A percentile compares a stretch with the other conserved stretches of the same genome.
These are phyloP conservation scores for Coemansia sp. DNA, from an alignment of 192 early-diverging fungal species.

Conservation along the genomic window DNA sequence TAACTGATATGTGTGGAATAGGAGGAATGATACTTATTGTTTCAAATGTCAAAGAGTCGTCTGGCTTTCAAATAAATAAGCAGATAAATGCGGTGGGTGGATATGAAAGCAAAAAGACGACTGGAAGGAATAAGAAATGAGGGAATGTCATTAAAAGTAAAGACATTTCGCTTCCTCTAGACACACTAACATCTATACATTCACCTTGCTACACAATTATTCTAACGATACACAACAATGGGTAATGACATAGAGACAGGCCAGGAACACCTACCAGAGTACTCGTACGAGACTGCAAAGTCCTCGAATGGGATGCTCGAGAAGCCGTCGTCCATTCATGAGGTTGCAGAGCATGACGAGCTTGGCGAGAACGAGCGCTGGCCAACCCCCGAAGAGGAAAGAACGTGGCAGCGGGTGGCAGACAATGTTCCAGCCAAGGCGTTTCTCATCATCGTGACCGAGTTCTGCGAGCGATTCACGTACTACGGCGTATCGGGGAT, in stretches of 20 bases:
- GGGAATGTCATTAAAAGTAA: too few species aligned
- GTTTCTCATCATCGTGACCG: constrained; percentile 53
- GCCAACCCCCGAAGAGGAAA: constrained; percentile 58
- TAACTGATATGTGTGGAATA: too few species aligned
- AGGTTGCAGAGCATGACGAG: constrained; percentile 8
- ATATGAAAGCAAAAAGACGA: neutral
- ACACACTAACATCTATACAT: too few species aligned
- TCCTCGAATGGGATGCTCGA: neutral
- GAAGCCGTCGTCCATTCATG: neutral
- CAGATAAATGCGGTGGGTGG: neutral
- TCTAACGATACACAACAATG: too few species aligned
- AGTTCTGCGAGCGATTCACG: constrained; percentile 62
- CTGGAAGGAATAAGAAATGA: neutral
- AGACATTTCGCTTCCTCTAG: too few species aligned
- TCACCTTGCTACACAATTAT: too few species aligned
- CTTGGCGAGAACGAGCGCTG: constrained; percentile 29
- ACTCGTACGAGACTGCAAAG: neutral
- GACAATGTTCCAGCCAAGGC: constrained; percentile 58
- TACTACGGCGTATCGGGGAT: constrained; percentile 61
- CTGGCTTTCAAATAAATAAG: too few species aligned
- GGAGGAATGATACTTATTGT: too few species aligned
- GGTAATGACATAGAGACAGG: neutral
- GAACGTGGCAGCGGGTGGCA: constrained; percentile 52
- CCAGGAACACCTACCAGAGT: neutral
- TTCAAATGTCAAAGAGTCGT: too few species aligned